Percentiles rank a stretch among this genome's conserved stretches.
Evolutionary conservation across 306 rosid genomes (phyloP).

Genomic region (Vigna angularis): DNA sequence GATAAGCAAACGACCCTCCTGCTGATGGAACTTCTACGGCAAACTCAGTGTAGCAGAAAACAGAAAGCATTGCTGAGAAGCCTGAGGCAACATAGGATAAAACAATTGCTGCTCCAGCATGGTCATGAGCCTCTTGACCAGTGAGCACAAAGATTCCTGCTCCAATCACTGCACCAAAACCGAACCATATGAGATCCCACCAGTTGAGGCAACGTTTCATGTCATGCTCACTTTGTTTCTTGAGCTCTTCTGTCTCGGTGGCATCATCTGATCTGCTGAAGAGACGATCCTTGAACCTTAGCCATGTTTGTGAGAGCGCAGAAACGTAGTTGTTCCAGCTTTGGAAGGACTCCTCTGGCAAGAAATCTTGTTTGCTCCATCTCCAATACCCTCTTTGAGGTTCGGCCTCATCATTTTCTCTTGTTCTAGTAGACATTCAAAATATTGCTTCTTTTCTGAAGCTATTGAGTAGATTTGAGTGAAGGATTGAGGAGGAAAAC

Average conservation of each 20-base stretch:
- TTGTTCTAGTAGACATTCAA: conserved; percentile 48
- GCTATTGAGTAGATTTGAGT: not conserved
- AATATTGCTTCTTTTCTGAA: conserved; percentile 4
- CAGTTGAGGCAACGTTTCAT: conserved; percentile 66
- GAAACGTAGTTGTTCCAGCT: conserved; percentile 60
- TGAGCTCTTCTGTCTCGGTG: conserved; percentile 55
- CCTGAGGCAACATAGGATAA: conserved; percentile 75
- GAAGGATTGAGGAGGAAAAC: not conserved
- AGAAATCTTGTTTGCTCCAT: conserved; percentile 77
- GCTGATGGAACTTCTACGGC: conserved; percentile 83
- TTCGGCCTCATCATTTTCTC: conserved; percentile 31
- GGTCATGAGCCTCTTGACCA: conserved; percentile 62
- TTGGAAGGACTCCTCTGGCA: conserved; percentile 83
- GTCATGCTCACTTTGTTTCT: conserved; percentile 64
- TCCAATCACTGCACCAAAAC: conserved; percentile 79
- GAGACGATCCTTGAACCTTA: conserved; percentile 71
- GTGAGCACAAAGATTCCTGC: conserved; percentile 84
- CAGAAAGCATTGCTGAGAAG: conserved; percentile 85
- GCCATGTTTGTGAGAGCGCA: conserved; percentile 63
- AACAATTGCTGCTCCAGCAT: conserved; percentile 80
- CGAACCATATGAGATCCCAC: conserved; percentile 92
- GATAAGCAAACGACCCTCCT: conserved; percentile 83
- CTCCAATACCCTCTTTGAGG: conserved; percentile 71
- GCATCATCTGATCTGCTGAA: conserved; percentile 63
- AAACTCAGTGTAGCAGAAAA: conserved; percentile 82